Percentiles rank a stretch among this genome's conserved stretches.
These are phyloP conservation scores for Sindora glabra DNA, from an alignment of 306 rosid species.

Conservation along the genomic window DNA sequence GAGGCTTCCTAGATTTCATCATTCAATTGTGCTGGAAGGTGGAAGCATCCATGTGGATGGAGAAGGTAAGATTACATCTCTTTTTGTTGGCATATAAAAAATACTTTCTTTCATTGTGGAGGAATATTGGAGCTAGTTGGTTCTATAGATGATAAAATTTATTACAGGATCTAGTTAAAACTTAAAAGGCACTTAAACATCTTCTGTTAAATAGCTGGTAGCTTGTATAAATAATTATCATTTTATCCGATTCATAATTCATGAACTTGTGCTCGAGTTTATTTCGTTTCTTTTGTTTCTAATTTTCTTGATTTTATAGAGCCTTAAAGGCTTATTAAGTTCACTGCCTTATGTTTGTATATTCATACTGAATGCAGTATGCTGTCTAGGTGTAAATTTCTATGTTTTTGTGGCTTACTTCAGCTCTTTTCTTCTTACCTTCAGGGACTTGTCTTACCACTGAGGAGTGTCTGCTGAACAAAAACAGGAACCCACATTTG, in stretches of 20 bases:
- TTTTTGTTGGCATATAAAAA: background rate
- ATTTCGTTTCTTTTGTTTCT: background rate
- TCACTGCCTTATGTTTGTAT: background rate
- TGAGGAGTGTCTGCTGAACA: slow-evolving; percentile 88
- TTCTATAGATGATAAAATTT: background rate
- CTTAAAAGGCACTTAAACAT: background rate
- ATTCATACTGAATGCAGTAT: background rate
- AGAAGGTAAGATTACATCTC: too few species aligned
- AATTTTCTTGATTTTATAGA: background rate
- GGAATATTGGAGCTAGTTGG: background rate
- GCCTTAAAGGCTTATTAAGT: background rate
- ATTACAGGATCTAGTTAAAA: background rate
- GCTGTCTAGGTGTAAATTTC: background rate
- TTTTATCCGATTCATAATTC: too few species aligned
- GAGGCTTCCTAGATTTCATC: too few species aligned
- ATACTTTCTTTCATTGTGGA: background rate
- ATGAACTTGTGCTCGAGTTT: background rate
- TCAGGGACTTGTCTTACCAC: slow-evolving; percentile 96
- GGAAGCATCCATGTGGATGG: too few species aligned
- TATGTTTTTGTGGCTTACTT: background rate
- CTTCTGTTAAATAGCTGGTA: background rate
- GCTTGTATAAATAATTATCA: background rate
- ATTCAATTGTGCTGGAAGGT: too few species aligned
- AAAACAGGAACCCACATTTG: slow-evolving; percentile 80
- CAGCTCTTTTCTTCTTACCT: slow-evolving; percentile 4